These are phyloP conservation scores for Parachaetomium inaequale DNA, from an alignment of 495 filamentous ascomycete species.

Conservation along the genomic window DNA sequence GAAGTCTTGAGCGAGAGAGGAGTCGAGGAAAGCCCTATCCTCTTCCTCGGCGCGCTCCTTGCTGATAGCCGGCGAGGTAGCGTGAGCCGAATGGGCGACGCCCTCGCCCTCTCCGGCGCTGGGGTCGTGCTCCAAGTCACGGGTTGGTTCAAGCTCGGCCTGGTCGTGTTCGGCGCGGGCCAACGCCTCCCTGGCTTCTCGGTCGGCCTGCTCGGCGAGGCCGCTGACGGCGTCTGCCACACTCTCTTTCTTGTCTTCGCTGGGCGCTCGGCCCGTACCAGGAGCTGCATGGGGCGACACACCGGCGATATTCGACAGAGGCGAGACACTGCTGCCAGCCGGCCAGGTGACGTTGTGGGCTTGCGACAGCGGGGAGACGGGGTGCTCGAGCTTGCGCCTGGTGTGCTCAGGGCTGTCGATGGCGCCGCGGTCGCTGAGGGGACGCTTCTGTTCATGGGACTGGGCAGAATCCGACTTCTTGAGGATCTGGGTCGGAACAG, in stretches of 20 bases:
- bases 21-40: constrained; percentile 49
- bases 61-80: constrained; percentile 50
- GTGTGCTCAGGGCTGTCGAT: constrained; percentile 42
- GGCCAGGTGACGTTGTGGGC: constrained; percentile 13
- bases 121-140: constrained; percentile 43
- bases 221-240: constrained; percentile 69
- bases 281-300: constrained; percentile 10
- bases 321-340: constrained; percentile 15
- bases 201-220: constrained; percentile 63
- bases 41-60: constrained; percentile 56
- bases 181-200: constrained; percentile 64
- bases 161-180: constrained; percentile 53
- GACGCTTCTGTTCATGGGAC: constrained; percentile 36
- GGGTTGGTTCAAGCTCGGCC: constrained; percentile 44
- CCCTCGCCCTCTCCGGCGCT: constrained; percentile 44
- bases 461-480: constrained; percentile 39
- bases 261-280: neutral
- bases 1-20: constrained; percentile 48
- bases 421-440: constrained; percentile 38
- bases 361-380: constrained; percentile 35
- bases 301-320: constrained; percentile 17
- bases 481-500: constrained; percentile 34
- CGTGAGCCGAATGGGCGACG: constrained; percentile 42
- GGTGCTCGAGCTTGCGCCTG: constrained; percentile 42
- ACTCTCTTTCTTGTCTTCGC: constrained; percentile 53